Evolutionary conservation across 1,139 yeast genomes (phyloP), one percentile per base, ranked within the genome.

Genomic region (Geotrichum cucujoidarum): DNA sequence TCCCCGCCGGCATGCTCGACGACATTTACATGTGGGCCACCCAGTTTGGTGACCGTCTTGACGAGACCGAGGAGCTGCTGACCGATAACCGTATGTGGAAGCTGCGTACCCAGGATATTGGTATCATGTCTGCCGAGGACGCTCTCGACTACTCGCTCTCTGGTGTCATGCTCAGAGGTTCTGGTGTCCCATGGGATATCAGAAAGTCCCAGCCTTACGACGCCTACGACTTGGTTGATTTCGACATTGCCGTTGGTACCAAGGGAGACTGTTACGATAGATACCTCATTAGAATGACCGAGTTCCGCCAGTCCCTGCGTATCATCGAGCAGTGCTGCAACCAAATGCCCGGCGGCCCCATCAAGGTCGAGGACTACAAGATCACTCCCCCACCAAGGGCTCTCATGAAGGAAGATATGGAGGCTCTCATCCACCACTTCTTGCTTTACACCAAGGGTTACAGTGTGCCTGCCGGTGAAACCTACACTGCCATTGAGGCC

Each of bases 11-110:
- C 45, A 69, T 87, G 63, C 76, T 87, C 60, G 95, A 87, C 67
- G 95, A 87, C 65, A 87, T 87, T 60, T 87, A 84, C 71, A 86
- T 86, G 92, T 87, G 95, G 95, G 95, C 95, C 50, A 87, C 95
- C 33, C 95, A 87, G 73, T 87, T 87, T 60, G 95, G 95, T 65
- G 95, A 87, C 72, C 81, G 95, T 73, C 70, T 87, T 60, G 95
- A 87, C 68, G 95, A 87, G 70, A 81, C 84, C 54, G 95, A 87
- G 73, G 95, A 87, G 70, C 77, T 87, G 71, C 77, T 84, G 57
- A 85, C 95, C 46, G 95, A 86, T 66, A 87, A 87, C 71, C 83
- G 95, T 72, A 87, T 87, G 69, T 87, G 95, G 95, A 84, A 83
- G 70, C 84, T 84, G 64, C 82, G 95, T 75, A 85, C 95, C 39